Percentiles rank a stretch among this genome's conserved stretches.
Conservation (phyloP, 169 alveolate genomes). For the Plasmodium gonderi region DNA sequence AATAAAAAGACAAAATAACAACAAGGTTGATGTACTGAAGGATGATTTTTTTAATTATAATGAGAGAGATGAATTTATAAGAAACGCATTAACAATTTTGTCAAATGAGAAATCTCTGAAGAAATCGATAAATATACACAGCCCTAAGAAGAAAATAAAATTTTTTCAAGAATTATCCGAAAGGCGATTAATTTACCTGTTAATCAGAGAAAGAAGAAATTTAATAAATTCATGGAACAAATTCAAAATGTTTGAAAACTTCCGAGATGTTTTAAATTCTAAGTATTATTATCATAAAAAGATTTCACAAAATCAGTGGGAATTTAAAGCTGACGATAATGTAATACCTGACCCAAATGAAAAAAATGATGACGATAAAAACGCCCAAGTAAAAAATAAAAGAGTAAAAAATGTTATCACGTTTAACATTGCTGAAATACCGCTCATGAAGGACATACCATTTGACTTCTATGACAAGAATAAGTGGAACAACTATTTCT, state of each 20-base stretch:
- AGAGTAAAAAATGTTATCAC: constrained; percentile 45
- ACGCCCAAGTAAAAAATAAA: background rate
- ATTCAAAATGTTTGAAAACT: constrained; percentile 26
- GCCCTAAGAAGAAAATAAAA: constrained; percentile 23
- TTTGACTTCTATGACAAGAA: constrained; percentile 62
- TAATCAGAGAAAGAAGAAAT: constrained; percentile 29
- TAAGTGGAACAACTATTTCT: constrained; percentile 52
- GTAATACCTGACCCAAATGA: constrained; percentile 2
- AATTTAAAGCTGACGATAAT: constrained; percentile 12
- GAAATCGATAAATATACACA: constrained; percentile 11
- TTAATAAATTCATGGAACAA: constrained; percentile 58
- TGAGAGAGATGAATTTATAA: constrained; percentile 40
- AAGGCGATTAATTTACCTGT: background rate
- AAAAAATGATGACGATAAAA: background rate
- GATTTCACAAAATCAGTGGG: constrained; percentile 20
- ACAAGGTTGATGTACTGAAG: background rate
- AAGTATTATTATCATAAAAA: constrained; percentile 61
- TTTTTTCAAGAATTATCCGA: constrained; percentile 52
- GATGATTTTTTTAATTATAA: constrained; percentile 26
- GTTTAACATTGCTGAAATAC: constrained; percentile 18
- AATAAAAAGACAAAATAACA: constrained; percentile 5
- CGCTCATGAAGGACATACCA: background rate
- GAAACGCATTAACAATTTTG: constrained; percentile 25
- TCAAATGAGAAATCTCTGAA: constrained; percentile 34
- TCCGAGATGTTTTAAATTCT: constrained; percentile 74